Evolutionary conservation across 192 early-diverging fungal species (phyloP), one percentile per base, ranked within the genome.

Genomic region (Phycomyces nitens): DNA sequence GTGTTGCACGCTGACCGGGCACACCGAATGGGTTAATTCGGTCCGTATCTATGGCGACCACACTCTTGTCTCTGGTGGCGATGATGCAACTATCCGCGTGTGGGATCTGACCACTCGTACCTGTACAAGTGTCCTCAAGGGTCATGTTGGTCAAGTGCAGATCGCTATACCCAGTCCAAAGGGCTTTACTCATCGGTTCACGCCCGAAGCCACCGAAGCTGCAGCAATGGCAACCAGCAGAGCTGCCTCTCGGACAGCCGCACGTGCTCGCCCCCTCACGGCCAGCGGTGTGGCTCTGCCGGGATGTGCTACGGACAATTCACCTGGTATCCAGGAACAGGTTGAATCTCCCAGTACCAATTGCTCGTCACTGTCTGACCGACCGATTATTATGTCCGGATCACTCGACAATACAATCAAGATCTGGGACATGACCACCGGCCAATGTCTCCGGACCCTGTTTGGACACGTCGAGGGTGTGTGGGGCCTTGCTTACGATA

Each of bases 21-120:
- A 99, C 58, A 77, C 83, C 0, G 93, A 96, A 71, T 89, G 91
- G 88, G 92, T 98, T 52, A 99, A 99, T 74, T 79, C 87, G 43
- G 93, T 99, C 38, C 86, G 87, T 29, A 81, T 99, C 38, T 69
- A 39, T 52, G 84, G 80, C 51, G 82, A 86, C 61, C 76, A 85
- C 26, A 82, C 78, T 27, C 57, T 91, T 34, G 83, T 98, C 10
- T 93, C 92, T 0, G 92, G 90, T 43, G 93, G 92, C 10, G 95
- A 98, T 73, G 97, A 99, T 58, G 81, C 80, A 49, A 92, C 90
- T 2, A 79, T 91, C 29, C 86, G 88, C 73, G 67, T 90, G 11
- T 95, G 93, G 92, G 89, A 99, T 64, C 79, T 97, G 16, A 80
- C 77, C 11, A 80, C 88, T 26, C 78, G 88, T 56, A 76, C 75